Percentiles rank a stretch among this genome's conserved stretches.
Evolutionary conservation across 2,329 filamentous ascomycete species (phyloP).

Genomic region (Stagonosporopsis cucurbitacearum): DNA sequence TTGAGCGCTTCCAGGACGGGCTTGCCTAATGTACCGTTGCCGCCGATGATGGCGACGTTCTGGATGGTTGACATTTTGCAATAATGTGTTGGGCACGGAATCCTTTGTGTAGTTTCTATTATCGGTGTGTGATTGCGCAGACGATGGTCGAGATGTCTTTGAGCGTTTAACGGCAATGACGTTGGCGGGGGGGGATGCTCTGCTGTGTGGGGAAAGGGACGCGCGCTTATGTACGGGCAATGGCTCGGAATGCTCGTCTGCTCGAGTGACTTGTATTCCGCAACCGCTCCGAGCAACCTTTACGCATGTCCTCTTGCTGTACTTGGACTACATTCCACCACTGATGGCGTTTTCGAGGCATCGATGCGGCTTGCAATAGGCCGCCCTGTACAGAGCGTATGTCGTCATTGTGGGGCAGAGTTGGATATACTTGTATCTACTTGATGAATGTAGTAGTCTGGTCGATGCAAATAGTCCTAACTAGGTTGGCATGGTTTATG

Average conservation of each 20-base stretch:
- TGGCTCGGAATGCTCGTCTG: constrained; percentile 10
- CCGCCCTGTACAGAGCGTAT: not conserved
- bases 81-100: not conserved
- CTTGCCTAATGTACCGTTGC: constrained; percentile 46
- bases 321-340: not conserved
- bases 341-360: not conserved
- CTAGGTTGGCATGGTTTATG: too few species aligned
- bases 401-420: not conserved
- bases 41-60: constrained; percentile 53
- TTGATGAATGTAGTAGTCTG: not conserved
- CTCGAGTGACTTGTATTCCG: constrained; percentile 6
- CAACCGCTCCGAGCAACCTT: constrained; percentile 1
- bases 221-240: constrained; percentile 14
- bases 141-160: not conserved
- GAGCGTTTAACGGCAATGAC: constrained; percentile 1
- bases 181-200: constrained; percentile 5
- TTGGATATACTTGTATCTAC: not conserved
- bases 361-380: not conserved
- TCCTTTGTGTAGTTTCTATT: not conserved
- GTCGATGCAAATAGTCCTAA: not conserved
- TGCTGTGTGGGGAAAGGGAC: constrained; percentile 7
- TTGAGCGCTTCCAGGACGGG: constrained; percentile 44
- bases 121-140: not conserved
- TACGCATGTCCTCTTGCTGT: not conserved
- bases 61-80: constrained; percentile 33